Percentiles rank a stretch among this genome's conserved stretches.
Evolutionary conservation across 192 early-diverging fungal species (phyloP).

Genomic region (Linnemannia exigua): DNA sequence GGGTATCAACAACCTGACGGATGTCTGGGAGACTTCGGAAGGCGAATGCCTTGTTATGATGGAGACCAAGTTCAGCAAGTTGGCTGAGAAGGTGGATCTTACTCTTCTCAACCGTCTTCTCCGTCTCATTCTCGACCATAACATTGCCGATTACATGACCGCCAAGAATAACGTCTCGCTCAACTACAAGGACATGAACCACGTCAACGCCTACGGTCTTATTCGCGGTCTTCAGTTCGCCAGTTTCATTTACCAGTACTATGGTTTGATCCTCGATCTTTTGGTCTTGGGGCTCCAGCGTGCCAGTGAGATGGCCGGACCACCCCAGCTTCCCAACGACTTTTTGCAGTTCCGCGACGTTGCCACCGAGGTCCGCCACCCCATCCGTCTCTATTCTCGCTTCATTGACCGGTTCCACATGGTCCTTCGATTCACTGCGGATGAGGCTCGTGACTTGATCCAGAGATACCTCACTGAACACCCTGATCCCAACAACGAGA

Average conservation of each 20-base stretch:
- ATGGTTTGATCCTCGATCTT: conserved; percentile 96
- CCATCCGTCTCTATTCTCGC: conserved; percentile 95
- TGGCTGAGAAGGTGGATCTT: conserved; percentile 98
- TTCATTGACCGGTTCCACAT: conserved; percentile 96
- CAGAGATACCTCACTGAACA: conserved; percentile 98
- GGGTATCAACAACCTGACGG: conserved; percentile 97
- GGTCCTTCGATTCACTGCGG: conserved; percentile 93
- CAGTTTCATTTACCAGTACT: conserved; percentile 99
- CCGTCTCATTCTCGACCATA: conserved; percentile 97
- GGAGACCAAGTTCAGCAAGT: conserved; percentile 91
- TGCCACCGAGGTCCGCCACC: conserved; percentile 93
- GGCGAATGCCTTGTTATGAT: conserved; percentile 98
- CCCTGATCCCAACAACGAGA: conserved; percentile 99
- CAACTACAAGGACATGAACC: conserved; percentile 99
- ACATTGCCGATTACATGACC: conserved; percentile 99
- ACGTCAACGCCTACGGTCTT: conserved; percentile 97
- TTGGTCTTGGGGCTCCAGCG: conserved; percentile 94
- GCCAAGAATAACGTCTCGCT: conserved; percentile 99
- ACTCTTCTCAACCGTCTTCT: conserved; percentile 94
- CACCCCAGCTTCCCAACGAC: conserved; percentile 93
- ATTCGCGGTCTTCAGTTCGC: conserved; percentile 98
- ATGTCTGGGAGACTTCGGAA: conserved; percentile 92
- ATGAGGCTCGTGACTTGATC: conserved; percentile 95
- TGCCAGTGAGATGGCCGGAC: conserved; percentile 97
- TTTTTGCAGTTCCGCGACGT: conserved; percentile 97